Evolutionary conservation across 306 rosid genomes (phyloP), one percentile per base, ranked within the genome.

Genomic region (Delonix regia): DNA sequence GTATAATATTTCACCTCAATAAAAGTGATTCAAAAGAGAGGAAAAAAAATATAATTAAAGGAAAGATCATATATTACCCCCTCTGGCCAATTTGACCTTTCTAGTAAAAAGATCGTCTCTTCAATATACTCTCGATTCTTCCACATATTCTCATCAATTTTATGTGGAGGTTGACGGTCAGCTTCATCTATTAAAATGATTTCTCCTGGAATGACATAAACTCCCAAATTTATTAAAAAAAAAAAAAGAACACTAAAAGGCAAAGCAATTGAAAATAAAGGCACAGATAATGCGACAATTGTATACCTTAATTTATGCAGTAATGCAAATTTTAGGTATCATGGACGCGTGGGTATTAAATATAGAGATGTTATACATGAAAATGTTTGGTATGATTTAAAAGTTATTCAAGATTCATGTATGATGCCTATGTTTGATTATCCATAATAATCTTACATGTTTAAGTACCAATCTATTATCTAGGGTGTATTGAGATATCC

Each of bases 111-210:
- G 16, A 95, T 74, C 5, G 87, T 84, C 79, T 95, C 99, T 80
- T 95, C 99, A 38, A 92, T 93, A 60, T 89, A 83, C 74, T 95
- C 99, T 82, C 98, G 86, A 80, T 95, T 95, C 89, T 91, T 95
- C 99, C 99, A 95, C 98, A 92, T 86, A 85, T 95, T 95, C 90
- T 95, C 97, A 22, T 95, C 99, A 10, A 95, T 86, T 84, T 95
- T 95, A 83, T 95, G 99, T 5, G 99, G 99, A 72, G 97, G 94
- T 30, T 16, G 87, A 66, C 36, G 12, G 66, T 85, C 85, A 28
- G 85, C 87, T 86, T 94, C 97, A 21, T 82, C 57, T 42, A 91
- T 52, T 52, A 94, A 83, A 11, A 66, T 44, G 36, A 63, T 84
- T 84, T 90, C 93, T 14, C 76, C 94, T 92, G 81, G 5, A 84